Conservation (phyloP, 352 stramenopile species). For the Phytophthora aleatoria region DNA sequence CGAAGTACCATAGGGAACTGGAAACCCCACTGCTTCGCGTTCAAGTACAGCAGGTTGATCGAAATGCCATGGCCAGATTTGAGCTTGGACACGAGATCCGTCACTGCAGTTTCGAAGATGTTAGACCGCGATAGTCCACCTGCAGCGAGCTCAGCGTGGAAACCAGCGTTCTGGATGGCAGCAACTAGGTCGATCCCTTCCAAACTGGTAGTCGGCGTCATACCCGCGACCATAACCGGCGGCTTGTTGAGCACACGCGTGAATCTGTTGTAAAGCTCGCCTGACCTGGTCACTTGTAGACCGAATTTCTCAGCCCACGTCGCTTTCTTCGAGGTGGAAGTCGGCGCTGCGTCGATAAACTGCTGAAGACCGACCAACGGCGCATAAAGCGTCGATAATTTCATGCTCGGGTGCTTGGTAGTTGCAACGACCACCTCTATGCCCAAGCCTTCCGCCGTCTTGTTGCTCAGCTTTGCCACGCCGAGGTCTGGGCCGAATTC, state of each 20-base stretch:
- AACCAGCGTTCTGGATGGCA: slow-evolving; percentile 80
- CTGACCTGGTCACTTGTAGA: slow-evolving; percentile 46
- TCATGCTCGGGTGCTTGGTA: slow-evolving; percentile 44
- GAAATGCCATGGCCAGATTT: slow-evolving; percentile 73
- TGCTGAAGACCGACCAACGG: slow-evolving; percentile 47
- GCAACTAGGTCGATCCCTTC: slow-evolving; percentile 84
- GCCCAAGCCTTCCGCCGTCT: slow-evolving; percentile 54
- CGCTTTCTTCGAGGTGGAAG: slow-evolving; percentile 3
- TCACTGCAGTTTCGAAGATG: slow-evolving; percentile 75
- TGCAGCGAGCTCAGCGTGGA: slow-evolving; percentile 77
- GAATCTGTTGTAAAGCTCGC: slow-evolving; percentile 73
- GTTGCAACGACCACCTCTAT: slow-evolving; percentile 58
- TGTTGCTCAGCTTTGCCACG: slow-evolving; percentile 53
- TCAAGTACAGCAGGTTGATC: slow-evolving; percentile 92
- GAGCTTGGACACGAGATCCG: slow-evolving; percentile 72
- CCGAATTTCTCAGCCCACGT: slow-evolving; percentile 66
- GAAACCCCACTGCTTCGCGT: slow-evolving; percentile 89
- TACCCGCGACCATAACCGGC: slow-evolving; percentile 82
- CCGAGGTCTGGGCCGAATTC: slow-evolving; percentile 77
- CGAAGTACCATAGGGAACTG: slow-evolving; percentile 90
- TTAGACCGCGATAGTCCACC: slow-evolving; percentile 70
- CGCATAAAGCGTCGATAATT: slow-evolving; percentile 22
- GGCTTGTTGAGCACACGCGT: slow-evolving; percentile 76
- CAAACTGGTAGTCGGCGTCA: slow-evolving; percentile 87
- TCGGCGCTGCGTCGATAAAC: slow-evolving; percentile 38